A percentile compares a stretch with the other conserved stretches of the same genome.
These are phyloP conservation scores for Acanthamoeba culbertsoni DNA, from an alignment of 208 protist species.

Conservation along the genomic window DNA sequence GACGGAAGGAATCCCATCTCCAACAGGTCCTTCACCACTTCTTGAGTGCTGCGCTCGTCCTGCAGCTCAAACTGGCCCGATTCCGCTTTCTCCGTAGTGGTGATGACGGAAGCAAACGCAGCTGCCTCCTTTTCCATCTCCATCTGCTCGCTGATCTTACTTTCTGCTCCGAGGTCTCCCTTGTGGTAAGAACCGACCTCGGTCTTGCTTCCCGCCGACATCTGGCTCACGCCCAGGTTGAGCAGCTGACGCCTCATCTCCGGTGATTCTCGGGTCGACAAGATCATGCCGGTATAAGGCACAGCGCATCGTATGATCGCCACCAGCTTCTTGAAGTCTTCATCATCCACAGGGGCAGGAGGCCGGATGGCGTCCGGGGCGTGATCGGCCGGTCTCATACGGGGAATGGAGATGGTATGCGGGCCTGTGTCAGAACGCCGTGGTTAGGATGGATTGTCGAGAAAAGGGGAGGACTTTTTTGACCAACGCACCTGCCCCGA, in stretches of 20 bases:
- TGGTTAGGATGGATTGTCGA: too few relatives aligned
- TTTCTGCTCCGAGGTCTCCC: neutral
- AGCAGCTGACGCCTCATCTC: slow-evolving; percentile 73
- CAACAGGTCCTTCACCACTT: slow-evolving; percentile 70
- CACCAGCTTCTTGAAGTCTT: slow-evolving; percentile 79
- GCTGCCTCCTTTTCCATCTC: too few relatives aligned
- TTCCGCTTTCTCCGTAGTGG: neutral
- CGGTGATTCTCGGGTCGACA: slow-evolving; percentile 70
- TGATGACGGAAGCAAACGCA: neutral
- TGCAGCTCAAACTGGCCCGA: slow-evolving; percentile 71
- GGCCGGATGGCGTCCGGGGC: slow-evolving; percentile 60
- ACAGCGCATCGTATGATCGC: slow-evolving; percentile 72
- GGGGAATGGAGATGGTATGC: slow-evolving; percentile 78
- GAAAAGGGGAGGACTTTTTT: neutral
- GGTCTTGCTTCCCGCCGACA: slow-evolving; percentile 74
- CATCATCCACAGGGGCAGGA: slow-evolving; percentile 71
- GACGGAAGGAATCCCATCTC: slow-evolving; percentile 71
- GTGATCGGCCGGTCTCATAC: slow-evolving; percentile 70
- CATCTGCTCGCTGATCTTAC: slow-evolving; percentile 49
- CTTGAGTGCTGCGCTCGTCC: slow-evolving; percentile 67
- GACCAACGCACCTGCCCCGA: slow-evolving; percentile 2
- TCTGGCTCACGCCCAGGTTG: slow-evolving; percentile 75
- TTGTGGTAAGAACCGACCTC: slow-evolving; percentile 73
- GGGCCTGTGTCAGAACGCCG: slow-evolving; percentile 57
- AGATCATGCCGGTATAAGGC: slow-evolving; percentile 82